Evolutionary conservation across 2,329 filamentous ascomycete species (phyloP), one percentile per base, ranked within the genome.

Genomic region (Ophiostoma quercus): DNA sequence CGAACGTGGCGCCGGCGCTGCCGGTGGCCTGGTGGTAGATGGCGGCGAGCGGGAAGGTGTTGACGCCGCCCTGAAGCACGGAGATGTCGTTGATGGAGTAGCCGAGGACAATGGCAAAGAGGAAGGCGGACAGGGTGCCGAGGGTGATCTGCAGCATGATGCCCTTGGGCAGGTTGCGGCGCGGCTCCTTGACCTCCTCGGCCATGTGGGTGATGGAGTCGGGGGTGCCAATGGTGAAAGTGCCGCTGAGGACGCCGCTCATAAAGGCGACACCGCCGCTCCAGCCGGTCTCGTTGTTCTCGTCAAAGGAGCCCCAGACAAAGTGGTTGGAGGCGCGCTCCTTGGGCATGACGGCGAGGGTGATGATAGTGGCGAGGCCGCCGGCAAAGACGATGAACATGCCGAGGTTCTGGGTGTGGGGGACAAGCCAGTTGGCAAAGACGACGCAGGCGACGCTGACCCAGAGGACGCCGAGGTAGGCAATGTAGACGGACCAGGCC

Each of bases 161-260:
- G 2, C 79, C 82, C 69, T 80, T 82, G 16, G 85, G 85, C 3
- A 85, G 77, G 72, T 86, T 84, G 69, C 75, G 77, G 68, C 74
- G 78, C 8, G 81, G 82, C 19, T 79, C 76, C 0, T 79, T 85
- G 25, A 88, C 83, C 76, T 89, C 86, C 76, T 89, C 87, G 4
- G 85, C 84, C 74, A 88, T 80, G 76, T 89, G 87, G 9, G 83
- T 84, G 22, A 88, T 85, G 69, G 85, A 84, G 76, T 90, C 88
- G 2, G 87, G 85, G 0, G 86, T 89, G 22, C 88, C 72, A 34
- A 90, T 85, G 25, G 86, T 87, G 75, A 88, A 90, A 12, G 87
- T 86, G 5, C 87, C 88, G 74, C 90, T 90, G 32, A 90, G 80
- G 76, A 90, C 88, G 22, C 88, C 88, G 0, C 85, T 79, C 34